Percentiles rank a stretch among this genome's conserved stretches.
Evolutionary conservation across 495 filamentous ascomycete genomes (phyloP).

Genomic region (Penicillium pancosmium): DNA sequence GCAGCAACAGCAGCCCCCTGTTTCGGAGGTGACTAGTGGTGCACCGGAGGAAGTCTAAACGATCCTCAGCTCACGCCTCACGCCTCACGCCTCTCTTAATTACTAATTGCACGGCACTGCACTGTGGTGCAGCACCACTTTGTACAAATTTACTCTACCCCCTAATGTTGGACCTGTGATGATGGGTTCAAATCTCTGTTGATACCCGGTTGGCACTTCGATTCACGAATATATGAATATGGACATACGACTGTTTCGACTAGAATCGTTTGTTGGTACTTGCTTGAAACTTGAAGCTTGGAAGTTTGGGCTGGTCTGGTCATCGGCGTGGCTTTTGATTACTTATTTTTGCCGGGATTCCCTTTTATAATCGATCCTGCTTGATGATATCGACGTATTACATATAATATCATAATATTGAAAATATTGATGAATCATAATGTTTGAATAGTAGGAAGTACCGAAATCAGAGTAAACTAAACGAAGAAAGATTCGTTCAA

Average conservation of each 20-base stretch:
- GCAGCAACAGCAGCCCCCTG: conserved; percentile 9
- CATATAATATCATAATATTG: conserved; percentile 2
- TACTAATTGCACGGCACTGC: no score
- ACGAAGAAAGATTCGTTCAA: not conserved
- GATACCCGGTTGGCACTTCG: not conserved
- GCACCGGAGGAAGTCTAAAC: conserved; percentile 4
- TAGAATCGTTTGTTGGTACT: no score
- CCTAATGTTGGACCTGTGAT: not conserved
- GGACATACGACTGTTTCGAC: not conserved
- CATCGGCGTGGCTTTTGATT: not conserved
- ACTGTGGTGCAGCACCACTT: no score
- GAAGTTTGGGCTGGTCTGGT: not conserved
- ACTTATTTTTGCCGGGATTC: not conserved
- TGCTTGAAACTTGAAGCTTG: no score
- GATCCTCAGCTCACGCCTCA: no score
- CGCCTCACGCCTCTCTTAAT: no score
- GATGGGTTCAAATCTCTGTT: not conserved
- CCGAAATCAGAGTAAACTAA: not conserved
- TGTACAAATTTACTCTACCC: not conserved
- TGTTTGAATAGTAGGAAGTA: no score
- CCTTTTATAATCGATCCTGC: not conserved
- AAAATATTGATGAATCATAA: not conserved
- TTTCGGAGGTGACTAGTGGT: conserved; percentile 9
- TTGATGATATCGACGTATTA: conserved; percentile 4
- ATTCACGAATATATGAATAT: conserved; percentile 2